Evolutionary conservation across 352 stramenopile species (phyloP).

Genomic region (Blastocystis sp.): DNA sequence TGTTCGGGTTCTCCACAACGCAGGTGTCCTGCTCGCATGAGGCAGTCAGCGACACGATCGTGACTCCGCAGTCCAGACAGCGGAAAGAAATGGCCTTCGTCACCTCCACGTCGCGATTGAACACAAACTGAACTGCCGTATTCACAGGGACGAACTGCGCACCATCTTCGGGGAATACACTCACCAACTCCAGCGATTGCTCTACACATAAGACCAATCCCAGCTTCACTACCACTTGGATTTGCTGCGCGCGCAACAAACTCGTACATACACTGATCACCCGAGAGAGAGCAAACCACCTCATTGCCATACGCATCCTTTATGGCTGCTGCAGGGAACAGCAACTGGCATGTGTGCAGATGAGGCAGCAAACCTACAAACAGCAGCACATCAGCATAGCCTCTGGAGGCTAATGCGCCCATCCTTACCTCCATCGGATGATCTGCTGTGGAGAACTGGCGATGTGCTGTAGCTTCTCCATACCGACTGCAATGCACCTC

Average conservation of each 20-base stretch:
- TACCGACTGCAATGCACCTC: background rate
- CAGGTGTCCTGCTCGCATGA: background rate
- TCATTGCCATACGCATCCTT: background rate
- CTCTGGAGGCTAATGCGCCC: background rate
- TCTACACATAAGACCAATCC: background rate
- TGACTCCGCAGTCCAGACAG: background rate
- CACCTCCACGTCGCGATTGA: constrained; percentile 5
- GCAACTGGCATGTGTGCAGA: background rate
- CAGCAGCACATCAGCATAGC: background rate
- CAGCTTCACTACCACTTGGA: background rate
- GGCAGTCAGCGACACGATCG: background rate
- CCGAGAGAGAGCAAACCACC: background rate
- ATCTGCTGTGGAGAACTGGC: background rate
- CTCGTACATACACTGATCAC: background rate
- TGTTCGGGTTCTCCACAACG: constrained; percentile 1
- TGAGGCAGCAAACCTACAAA: background rate
- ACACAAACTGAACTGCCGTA: background rate
- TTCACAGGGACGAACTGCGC: constrained; percentile 4
- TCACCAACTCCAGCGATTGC: background rate
- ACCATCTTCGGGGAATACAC: background rate
- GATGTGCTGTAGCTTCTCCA: background rate
- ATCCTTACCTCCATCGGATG: background rate
- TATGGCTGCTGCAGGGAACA: background rate
- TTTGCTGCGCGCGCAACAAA: background rate
- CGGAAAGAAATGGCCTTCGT: background rate